Base-by-base conservation (phyloP, 2,329 filamentous ascomycete genomes). In the Fonsecaea nubica region DNA sequence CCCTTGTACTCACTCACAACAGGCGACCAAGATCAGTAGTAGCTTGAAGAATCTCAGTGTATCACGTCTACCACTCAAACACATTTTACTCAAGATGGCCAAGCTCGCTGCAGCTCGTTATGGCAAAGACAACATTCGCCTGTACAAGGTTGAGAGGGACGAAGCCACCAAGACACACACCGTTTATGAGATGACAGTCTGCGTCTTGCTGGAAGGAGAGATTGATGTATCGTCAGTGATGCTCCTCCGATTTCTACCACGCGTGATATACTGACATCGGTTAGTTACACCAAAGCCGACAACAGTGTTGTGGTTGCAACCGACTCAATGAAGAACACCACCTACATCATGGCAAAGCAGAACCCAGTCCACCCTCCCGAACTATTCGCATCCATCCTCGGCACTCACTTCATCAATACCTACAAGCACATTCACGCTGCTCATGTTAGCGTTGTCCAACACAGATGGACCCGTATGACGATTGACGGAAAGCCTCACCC, bases 291-390 rank as follows among this genome's bases (percentile, higher is more conserved):
- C 69, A 80, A 87, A 76, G 94, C 92, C 74, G 93, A 99, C 83
- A 99, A 99, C 85, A 91, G 90, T 75, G 92, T 96, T 71, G 88
- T 99, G 66, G 94, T 99, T 68, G 93, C 95, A 70, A 99, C 95
- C 68, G 95, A 99, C 81, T 94, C 93, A 32, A 96, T 98, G 83
- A 99, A 99, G 84, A 97, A 99, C 82, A 98, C 91, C 74, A 89
- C 92, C 77, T 97, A 95, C 84, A 93, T 99, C 81, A 90, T 92
- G 76, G 94, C 95, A 76, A 97, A 97, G 83, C 90, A 96, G 81
- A 85, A 96, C 82, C 92, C 93, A 38, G 91, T 99, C 74, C 92
- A 90, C 73, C 93, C 95, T 15, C 94, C 95, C 0, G 95, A 99
- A 84, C 88, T 96, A 69, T 99, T 92, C 78, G 94, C 91, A 72